Conservation (phyloP, 176 grass and related monocot genomes). For the Hsuehochloa calcarea region DNA sequence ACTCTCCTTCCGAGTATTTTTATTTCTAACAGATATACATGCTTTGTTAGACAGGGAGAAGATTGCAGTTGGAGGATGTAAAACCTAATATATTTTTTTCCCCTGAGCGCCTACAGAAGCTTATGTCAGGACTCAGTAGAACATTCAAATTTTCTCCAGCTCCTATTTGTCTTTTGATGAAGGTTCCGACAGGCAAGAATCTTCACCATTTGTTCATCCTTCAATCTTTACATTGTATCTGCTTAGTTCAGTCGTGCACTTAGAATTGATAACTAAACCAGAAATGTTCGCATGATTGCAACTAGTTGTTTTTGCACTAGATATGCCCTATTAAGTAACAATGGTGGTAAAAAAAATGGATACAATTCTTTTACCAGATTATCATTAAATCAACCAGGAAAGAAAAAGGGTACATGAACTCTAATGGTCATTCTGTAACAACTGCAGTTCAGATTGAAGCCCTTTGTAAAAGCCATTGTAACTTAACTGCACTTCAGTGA, state of each 20-base stretch:
- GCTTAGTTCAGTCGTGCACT: background rate
- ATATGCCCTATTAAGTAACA: constrained; percentile 22
- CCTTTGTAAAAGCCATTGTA: background rate
- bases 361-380: background rate
- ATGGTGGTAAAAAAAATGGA: background rate
- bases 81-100: background rate
- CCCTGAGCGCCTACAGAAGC: background rate
- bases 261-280: background rate
- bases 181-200: constrained; percentile 37
- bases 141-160: background rate
- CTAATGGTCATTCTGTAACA: background rate
- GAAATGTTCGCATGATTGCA: constrained; percentile 7
- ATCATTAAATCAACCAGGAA: background rate
- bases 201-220: background rate
- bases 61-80: background rate
- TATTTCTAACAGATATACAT: constrained; percentile 22
- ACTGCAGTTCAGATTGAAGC: background rate
- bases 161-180: constrained; percentile 19
- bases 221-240: background rate
- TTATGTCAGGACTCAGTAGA: constrained; percentile 8
- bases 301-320: background rate
- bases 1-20: background rate
- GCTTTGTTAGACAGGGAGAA: constrained; percentile 31
- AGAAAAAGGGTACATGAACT: background rate
- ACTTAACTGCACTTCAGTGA: background rate